phyloP scores from a whole-genome alignment of 352 stramenopile species.

The Globisporangium viniferum region DNA sequence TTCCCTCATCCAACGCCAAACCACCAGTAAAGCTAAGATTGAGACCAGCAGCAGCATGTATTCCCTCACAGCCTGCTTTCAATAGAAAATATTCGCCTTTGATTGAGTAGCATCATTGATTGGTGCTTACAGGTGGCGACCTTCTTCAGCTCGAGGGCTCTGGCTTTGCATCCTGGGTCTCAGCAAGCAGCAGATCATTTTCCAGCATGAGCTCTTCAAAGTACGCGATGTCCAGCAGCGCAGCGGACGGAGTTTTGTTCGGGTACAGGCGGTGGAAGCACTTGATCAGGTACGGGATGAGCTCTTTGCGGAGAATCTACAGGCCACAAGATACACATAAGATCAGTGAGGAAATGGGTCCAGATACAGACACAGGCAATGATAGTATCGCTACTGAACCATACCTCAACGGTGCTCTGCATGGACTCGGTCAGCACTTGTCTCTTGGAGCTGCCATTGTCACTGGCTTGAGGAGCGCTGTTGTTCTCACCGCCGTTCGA shows the following conservation, averaged over 20 bases:
- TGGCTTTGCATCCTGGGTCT: neutral
- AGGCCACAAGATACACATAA: neutral
- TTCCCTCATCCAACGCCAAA: slow-evolving; percentile 47
- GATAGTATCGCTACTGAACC: neutral
- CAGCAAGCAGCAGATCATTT: slow-evolving; percentile 30
- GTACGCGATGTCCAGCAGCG: slow-evolving; percentile 17
- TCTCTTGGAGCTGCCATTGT: slow-evolving; percentile 7
- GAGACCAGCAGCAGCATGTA: neutral
- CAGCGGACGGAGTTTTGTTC: slow-evolving; percentile 18
- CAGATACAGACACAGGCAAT: neutral
- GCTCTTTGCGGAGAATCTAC: slow-evolving; percentile 50
- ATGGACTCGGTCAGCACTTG: slow-evolving; percentile 35
- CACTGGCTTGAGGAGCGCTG: slow-evolving; percentile 13
- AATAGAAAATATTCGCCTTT: neutral
- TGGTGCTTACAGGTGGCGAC: neutral
- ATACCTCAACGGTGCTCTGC: slow-evolving; percentile 56
- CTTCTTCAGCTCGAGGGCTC: neutral
- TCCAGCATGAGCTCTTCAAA: slow-evolving; percentile 51
- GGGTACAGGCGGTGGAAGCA: slow-evolving; percentile 75
- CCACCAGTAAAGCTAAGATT: slow-evolving; percentile 35
- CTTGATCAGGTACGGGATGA: slow-evolving; percentile 67
- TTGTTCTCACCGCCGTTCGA: neutral
- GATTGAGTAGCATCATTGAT: neutral
- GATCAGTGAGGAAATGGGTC: neutral
- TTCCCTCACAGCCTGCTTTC: neutral